These are phyloP conservation scores for Kazachstania africana DNA, from an alignment of 805 yeast genomes.

Conservation along the genomic window DNA sequence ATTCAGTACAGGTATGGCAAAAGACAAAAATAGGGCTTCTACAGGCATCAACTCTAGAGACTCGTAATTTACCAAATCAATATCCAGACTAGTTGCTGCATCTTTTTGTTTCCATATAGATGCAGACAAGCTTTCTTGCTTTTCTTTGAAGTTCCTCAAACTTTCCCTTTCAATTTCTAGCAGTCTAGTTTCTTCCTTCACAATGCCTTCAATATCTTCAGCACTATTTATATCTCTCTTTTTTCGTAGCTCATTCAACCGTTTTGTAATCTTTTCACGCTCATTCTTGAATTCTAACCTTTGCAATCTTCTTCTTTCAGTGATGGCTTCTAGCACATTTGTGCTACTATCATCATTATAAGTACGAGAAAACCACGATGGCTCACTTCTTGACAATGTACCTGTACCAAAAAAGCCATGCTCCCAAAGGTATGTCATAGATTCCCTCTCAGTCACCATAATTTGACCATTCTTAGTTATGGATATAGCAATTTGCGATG, in stretches of 20 bases:
- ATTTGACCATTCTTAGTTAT: no score
- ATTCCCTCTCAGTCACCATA: no score
- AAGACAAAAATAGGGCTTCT: slow-evolving; percentile 61
- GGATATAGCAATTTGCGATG: no score
- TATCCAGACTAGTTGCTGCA: no score
- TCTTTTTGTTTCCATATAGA: slow-evolving; percentile 26
- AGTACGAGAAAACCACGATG: slow-evolving; percentile 75
- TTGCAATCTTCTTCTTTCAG: slow-evolving; percentile 58
- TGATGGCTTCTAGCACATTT: slow-evolving; percentile 60
- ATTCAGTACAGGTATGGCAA: slow-evolving; percentile 41
- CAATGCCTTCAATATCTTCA: no score
- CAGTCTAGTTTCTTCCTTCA: slow-evolving; percentile 21
- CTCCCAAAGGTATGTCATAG: slow-evolving; percentile 57
- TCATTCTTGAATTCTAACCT: slow-evolving; percentile 60
- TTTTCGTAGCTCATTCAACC: slow-evolving; percentile 32
- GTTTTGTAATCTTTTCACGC: slow-evolving; percentile 48
- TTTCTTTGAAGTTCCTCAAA: slow-evolving; percentile 23
- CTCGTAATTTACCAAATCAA: slow-evolving; percentile 18
- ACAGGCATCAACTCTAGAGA: slow-evolving; percentile 57
- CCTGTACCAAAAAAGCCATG: slow-evolving; percentile 95
- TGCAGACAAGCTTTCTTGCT: slow-evolving; percentile 1
- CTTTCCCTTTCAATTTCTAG: slow-evolving; percentile 24
- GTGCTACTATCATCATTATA: slow-evolving; percentile 24
- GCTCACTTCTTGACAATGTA: slow-evolving; percentile 76
- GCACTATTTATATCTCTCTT: slow-evolving; percentile 25